Conservation (phyloP, 768 basidiomycete species). For the Tylopilus subfusipes region DNA sequence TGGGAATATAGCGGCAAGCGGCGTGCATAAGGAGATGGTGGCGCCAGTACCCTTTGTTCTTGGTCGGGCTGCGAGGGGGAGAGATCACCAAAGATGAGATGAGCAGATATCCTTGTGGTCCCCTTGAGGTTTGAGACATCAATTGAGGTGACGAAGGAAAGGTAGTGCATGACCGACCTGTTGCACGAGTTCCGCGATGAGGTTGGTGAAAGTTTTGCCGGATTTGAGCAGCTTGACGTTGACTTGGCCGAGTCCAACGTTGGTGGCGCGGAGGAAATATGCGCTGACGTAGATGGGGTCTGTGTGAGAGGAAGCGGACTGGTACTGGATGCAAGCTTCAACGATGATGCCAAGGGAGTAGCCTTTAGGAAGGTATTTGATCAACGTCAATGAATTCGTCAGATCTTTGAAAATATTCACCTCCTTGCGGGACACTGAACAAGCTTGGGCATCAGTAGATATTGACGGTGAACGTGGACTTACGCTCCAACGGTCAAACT, state of each 20-base stretch:
- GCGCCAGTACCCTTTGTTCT: conserved; percentile 31
- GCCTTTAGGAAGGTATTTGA: conserved; percentile 37
- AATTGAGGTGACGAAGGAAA: background rate
- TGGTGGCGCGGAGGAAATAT: conserved; percentile 51
- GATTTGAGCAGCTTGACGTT: conserved; percentile 45
- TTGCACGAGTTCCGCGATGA: conserved; percentile 60
- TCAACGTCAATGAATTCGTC: background rate
- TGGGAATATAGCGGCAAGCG: conserved; percentile 55
- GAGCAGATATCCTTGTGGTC: conserved; percentile 44
- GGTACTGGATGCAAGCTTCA: conserved; percentile 51
- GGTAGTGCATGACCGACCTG: conserved; percentile 36
- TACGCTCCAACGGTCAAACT: conserved; percentile 47
- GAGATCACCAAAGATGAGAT: conserved; percentile 55
- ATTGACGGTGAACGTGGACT: background rate
- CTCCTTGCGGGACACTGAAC: conserved; percentile 52
- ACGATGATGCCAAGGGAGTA: conserved; percentile 55
- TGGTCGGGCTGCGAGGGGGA: conserved; percentile 27
- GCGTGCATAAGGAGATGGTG: conserved; percentile 56
- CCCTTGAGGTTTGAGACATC: conserved; percentile 32
- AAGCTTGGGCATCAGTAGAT: background rate
- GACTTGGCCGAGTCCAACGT: conserved; percentile 42
- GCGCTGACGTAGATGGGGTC: conserved; percentile 62
- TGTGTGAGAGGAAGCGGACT: conserved; percentile 43
- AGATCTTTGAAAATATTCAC: conserved; percentile 27
- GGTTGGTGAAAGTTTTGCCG: conserved; percentile 52